These are phyloP conservation scores for Saprolegnia diclina DNA, from an alignment of 352 stramenopile species.

Conservation along the genomic window DNA sequence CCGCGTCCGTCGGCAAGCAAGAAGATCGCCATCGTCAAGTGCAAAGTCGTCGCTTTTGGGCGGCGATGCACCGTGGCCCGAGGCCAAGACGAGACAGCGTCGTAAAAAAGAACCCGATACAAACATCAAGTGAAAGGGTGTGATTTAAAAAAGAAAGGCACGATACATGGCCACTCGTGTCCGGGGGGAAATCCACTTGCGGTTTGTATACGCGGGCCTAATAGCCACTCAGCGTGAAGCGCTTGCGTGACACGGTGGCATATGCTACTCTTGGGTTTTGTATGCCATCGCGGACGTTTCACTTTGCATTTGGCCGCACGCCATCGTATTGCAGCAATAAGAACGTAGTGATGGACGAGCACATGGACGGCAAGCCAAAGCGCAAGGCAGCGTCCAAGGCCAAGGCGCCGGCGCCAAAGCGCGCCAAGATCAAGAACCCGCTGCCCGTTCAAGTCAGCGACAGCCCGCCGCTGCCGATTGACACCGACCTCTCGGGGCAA, in stretches of 20 bases:
- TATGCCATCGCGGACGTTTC: constrained; percentile 3
- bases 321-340: too few relatives aligned
- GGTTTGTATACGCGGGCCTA: constrained; percentile 5
- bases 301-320: constrained; percentile 3
- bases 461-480: constrained; percentile 6
- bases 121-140: too few relatives aligned
- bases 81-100: too few relatives aligned
- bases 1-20: too few relatives aligned
- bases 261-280: constrained; percentile 8
- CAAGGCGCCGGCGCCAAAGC: background rate
- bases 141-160: background rate
- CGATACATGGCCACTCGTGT: background rate
- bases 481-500: constrained; percentile 26
- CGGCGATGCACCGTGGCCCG: too few relatives aligned
- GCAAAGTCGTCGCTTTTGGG: background rate
- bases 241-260: constrained; percentile 9
- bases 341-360: background rate
- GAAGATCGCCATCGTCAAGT: background rate
- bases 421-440: constrained; percentile 2
- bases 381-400: background rate
- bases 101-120: too few relatives aligned
- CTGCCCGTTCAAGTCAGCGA: background rate
- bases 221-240: background rate
- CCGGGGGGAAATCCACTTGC: constrained; percentile 3
- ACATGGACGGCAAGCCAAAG: background rate